phyloP scores from a whole-genome alignment of 257 asterid species.

The Capsicum rhomboideum region DNA sequence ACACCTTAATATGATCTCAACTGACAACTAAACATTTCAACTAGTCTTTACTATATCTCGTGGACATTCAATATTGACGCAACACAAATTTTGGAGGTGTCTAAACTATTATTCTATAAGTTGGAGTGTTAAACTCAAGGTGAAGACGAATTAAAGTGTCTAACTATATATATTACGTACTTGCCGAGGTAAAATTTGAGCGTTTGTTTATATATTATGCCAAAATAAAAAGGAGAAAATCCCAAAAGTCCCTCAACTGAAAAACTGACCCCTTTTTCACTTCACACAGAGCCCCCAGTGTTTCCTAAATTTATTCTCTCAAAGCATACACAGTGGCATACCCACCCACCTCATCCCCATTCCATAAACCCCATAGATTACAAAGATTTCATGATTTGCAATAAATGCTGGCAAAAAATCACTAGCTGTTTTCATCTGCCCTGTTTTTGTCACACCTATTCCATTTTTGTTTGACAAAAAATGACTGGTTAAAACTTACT shows the following conservation, averaged over 20 bases:
- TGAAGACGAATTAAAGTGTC: too few species aligned
- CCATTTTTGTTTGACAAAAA: not conserved
- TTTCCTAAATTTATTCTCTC: not conserved
- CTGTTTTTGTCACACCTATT: not conserved
- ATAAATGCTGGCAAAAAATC: not conserved
- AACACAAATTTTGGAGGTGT: too few species aligned
- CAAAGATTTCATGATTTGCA: not conserved
- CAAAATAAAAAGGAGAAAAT: not conserved
- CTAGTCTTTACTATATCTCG: too few species aligned
- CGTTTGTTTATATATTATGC: too few species aligned
- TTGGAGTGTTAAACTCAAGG: too few species aligned
- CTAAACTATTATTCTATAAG: too few species aligned
- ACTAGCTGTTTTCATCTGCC: not conserved
- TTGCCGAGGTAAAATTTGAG: too few species aligned
- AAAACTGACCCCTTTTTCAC: conserved; percentile 5
- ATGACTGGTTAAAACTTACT: not conserved
- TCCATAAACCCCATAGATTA: not conserved
- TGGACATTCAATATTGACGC: too few species aligned
- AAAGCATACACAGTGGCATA: not conserved
- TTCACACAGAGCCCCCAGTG: not conserved
- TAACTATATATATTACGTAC: too few species aligned
- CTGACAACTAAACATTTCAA: too few species aligned
- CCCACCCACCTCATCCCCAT: not conserved
- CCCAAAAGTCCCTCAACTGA: not conserved
- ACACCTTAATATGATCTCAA: too few species aligned